Evolutionary conservation across 768 basidiomycete genomes (phyloP).

Genomic region (Serendipita indica): DNA sequence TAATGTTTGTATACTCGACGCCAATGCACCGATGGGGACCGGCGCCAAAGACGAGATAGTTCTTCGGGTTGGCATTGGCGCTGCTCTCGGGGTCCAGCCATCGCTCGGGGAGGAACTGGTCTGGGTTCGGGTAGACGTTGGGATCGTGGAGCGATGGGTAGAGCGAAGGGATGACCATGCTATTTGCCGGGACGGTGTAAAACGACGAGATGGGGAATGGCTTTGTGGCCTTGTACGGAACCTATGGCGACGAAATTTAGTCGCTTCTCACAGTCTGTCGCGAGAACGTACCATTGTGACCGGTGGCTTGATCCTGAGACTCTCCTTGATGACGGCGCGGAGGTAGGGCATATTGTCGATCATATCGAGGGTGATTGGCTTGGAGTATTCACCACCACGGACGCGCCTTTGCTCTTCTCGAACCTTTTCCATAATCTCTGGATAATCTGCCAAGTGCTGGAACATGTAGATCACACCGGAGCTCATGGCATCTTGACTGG

Average conservation of each 20-base stretch:
- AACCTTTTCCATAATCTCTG: conserved; percentile 75
- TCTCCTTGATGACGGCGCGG: conserved; percentile 86
- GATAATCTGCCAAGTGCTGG: conserved; percentile 90
- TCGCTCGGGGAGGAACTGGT: conserved; percentile 70
- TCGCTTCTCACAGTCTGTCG: conserved; percentile 9
- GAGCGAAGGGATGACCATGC: conserved; percentile 92
- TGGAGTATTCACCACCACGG: conserved; percentile 60
- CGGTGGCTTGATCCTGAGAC: conserved; percentile 78
- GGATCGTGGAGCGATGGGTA: conserved; percentile 89
- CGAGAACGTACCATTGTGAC: conserved; percentile 70
- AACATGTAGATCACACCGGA: conserved; percentile 90
- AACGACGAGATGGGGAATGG: conserved; percentile 83
- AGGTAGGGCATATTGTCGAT: conserved; percentile 89
- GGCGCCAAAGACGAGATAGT: conserved; percentile 90
- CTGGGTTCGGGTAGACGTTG: conserved; percentile 73
- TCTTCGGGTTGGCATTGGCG: conserved; percentile 76
- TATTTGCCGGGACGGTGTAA: conserved; percentile 80
- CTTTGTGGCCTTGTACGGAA: conserved; percentile 84
- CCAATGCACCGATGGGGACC: conserved; percentile 92
- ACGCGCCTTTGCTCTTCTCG: conserved; percentile 80
- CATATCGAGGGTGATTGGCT: conserved; percentile 71
- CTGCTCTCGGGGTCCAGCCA: conserved; percentile 74
- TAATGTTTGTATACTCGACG: conserved; percentile 82
- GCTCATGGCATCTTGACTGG: conserved; percentile 96
- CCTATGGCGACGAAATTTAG: conserved; percentile 29